These are phyloP conservation scores for Rhamnella rubrinervis DNA, from an alignment of 331 rosid genomes.

Conservation along the genomic window DNA sequence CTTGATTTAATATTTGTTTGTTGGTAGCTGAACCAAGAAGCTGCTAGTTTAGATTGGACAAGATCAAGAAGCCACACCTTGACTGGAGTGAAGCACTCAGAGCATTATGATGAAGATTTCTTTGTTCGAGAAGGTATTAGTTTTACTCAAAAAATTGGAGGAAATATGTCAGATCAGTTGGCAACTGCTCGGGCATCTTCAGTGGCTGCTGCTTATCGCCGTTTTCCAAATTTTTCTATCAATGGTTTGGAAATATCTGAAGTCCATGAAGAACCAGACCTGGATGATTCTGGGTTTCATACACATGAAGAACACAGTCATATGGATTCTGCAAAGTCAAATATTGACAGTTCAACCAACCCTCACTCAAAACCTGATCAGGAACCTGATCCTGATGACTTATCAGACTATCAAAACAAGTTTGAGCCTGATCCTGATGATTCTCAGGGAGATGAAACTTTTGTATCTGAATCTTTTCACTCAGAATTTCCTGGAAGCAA, in stretches of 20 bases:
- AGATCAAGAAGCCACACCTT: constrained; percentile 74
- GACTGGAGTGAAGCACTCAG: constrained; percentile 49
- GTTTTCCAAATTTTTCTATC: constrained; percentile 43
- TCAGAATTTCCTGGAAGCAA: constrained; percentile 16
- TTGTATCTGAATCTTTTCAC: constrained; percentile 19
- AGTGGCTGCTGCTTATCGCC: constrained; percentile 72
- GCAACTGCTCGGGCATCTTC: constrained; percentile 67
- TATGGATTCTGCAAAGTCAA: constrained; percentile 20
- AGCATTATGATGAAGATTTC: constrained; percentile 42
- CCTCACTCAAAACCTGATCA: constrained; percentile 27
- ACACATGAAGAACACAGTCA: constrained; percentile 25
- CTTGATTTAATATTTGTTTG: constrained; percentile 24
- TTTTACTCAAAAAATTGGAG: constrained; percentile 79
- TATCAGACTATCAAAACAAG: constrained; percentile 28
- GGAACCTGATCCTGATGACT: constrained; percentile 64
- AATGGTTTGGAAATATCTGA: constrained; percentile 33
- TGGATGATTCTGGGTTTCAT: constrained; percentile 35
- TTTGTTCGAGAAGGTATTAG: constrained; percentile 34
- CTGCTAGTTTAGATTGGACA: constrained; percentile 90
- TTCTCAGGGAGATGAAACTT: constrained; percentile 32
- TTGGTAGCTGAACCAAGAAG: constrained; percentile 85
- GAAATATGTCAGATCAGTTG: constrained; percentile 47
- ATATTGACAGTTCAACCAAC: constrained; percentile 24
- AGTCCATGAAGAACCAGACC: constrained; percentile 46
- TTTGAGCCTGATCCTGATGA: constrained; percentile 68